phyloP scores from a whole-genome alignment of 2,329 filamentous ascomycete species.

The Coniochaeta prunicola region DNA sequence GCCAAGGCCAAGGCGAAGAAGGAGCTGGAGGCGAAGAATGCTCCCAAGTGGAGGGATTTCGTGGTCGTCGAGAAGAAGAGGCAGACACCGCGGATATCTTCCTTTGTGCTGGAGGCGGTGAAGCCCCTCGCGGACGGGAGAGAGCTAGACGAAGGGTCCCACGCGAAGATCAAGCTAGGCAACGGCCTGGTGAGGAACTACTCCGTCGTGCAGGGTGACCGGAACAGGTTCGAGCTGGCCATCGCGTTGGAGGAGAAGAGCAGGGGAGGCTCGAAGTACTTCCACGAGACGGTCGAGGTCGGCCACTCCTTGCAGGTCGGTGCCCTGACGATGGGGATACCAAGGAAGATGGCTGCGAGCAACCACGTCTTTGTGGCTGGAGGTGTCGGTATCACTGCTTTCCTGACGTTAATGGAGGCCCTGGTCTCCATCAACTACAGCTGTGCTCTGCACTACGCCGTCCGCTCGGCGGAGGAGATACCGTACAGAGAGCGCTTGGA shows the following conservation, averaged over 20 bases:
- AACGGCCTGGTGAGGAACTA: constrained; percentile 52
- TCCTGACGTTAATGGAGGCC: constrained; percentile 39
- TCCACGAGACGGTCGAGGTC: constrained; percentile 40
- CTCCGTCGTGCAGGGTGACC: constrained; percentile 47
- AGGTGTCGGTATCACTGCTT: constrained; percentile 61
- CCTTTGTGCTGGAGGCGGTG: constrained; percentile 43
- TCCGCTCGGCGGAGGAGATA: constrained; percentile 42
- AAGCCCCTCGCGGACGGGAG: constrained; percentile 18
- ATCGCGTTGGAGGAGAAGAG: constrained; percentile 46
- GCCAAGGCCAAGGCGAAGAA: constrained; percentile 18
- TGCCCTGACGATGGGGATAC: constrained; percentile 41
- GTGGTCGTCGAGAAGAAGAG: constrained; percentile 39
- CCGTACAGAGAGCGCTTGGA: constrained; percentile 45
- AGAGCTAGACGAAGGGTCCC: constrained; percentile 35
- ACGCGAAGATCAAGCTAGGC: constrained; percentile 49
- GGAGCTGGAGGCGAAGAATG: constrained; percentile 12
- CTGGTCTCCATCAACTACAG: constrained; percentile 38
- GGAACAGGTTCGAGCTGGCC: constrained; percentile 46
- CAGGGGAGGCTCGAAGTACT: constrained; percentile 53
- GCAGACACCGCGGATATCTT: constrained; percentile 43
- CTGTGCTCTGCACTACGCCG: constrained; percentile 51
- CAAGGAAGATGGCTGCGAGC: constrained; percentile 37
- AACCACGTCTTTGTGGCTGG: constrained; percentile 57
- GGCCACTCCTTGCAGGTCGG: constrained; percentile 45
- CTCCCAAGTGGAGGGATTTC: constrained; percentile 34